Conservation (phyloP, 352 stramenopile genomes). For the Globisporangium recalcitrans region DNA sequence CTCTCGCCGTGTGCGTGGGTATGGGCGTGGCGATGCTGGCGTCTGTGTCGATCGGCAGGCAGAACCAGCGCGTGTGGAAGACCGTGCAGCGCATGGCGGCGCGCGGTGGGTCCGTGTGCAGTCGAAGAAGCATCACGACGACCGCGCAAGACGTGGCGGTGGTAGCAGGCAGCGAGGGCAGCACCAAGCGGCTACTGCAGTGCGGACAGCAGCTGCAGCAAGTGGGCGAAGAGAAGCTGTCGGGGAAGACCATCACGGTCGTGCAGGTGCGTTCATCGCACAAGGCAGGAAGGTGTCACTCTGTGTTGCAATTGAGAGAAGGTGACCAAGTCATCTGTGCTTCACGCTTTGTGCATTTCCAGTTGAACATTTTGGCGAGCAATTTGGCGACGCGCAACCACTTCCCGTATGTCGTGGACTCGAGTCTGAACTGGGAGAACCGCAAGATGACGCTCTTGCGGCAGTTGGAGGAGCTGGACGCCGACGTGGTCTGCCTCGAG, state of each 20-base stretch:
- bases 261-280: slow-evolving; percentile 40
- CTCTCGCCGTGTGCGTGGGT: slow-evolving; percentile 54
- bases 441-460: slow-evolving; percentile 71
- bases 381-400: slow-evolving; percentile 82
- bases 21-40: slow-evolving; percentile 70
- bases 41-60: slow-evolving; percentile 51
- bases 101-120: slow-evolving; percentile 7
- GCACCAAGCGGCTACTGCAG: slow-evolving; percentile 29
- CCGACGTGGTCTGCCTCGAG: slow-evolving; percentile 81
- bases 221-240: slow-evolving; percentile 23
- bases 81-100: slow-evolving; percentile 28
- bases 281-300: not conserved
- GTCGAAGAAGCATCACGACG: slow-evolving; percentile 9
- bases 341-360: not conserved
- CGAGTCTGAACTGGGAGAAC: slow-evolving; percentile 79
- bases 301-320: not conserved
- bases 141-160: not conserved
- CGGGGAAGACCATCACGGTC: slow-evolving; percentile 67
- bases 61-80: slow-evolving; percentile 49
- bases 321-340: not conserved
- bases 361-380: slow-evolving; percentile 84
- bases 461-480: slow-evolving; percentile 70
- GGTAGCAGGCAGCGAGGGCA: not conserved
- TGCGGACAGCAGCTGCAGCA: slow-evolving; percentile 48
- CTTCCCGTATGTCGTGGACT: slow-evolving; percentile 83